phyloP scores from a whole-genome alignment of 768 basidiomycete genomes.

The Trametes maxima region DNA sequence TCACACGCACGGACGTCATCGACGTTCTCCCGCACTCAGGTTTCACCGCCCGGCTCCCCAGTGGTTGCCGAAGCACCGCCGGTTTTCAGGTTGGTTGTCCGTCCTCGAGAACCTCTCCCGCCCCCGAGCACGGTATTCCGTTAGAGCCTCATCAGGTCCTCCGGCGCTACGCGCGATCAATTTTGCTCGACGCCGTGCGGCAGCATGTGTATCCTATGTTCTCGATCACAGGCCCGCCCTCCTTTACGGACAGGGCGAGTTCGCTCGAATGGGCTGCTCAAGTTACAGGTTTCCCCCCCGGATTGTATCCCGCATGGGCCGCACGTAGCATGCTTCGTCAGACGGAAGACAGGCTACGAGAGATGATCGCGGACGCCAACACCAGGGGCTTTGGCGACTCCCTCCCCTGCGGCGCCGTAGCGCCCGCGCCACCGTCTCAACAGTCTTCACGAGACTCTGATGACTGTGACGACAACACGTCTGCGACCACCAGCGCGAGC shows the following conservation, averaged over 20 bases:
- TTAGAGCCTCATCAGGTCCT: constrained; percentile 34
- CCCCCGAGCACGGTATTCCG: constrained; percentile 22
- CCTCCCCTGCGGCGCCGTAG: background rate
- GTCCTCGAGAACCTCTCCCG: constrained; percentile 21
- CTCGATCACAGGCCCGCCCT: constrained; percentile 11
- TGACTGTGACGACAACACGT: constrained; percentile 15
- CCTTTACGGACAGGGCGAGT: background rate
- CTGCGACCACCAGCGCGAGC: constrained; percentile 14
- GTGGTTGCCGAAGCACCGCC: constrained; percentile 34
- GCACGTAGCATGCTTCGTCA: constrained; percentile 54
- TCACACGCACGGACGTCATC: constrained; percentile 26
- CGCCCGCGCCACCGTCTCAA: background rate
- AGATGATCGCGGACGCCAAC: constrained; percentile 20
- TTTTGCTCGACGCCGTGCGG: constrained; percentile 68
- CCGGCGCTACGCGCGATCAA: constrained; percentile 64
- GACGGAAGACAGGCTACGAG: constrained; percentile 38
- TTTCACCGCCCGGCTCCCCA: constrained; percentile 32
- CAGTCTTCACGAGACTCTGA: constrained; percentile 6
- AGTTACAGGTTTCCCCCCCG: constrained; percentile 24
- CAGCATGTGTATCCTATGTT: constrained; percentile 44
- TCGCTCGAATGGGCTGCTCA: constrained; percentile 16
- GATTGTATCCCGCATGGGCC: constrained; percentile 58
- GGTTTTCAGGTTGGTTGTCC: constrained; percentile 21
- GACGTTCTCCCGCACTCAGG: constrained; percentile 20
- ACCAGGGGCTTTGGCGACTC: constrained; percentile 5